These are phyloP conservation scores for Volvox carteri DNA, from an alignment of 163 green algal species.

Conservation along the genomic window DNA sequence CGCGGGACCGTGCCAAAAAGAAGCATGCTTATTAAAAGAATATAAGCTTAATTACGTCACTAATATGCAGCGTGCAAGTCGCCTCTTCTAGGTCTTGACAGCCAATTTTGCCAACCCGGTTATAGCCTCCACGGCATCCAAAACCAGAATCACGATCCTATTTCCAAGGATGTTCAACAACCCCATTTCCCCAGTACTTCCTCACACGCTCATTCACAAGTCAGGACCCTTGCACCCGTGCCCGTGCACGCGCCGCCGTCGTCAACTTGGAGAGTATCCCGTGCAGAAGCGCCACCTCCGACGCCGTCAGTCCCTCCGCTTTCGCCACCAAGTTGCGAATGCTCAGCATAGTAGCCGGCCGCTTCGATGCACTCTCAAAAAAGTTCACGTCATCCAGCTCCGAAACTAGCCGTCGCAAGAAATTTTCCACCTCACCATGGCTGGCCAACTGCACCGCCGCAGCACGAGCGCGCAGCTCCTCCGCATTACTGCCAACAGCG, in stretches of 20 bases:
- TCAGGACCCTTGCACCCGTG: too few species aligned
- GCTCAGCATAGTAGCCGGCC: constrained; percentile 17
- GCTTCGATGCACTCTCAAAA: constrained; percentile 22
- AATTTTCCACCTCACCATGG: constrained; percentile 12
- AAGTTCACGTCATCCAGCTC: constrained; percentile 23
- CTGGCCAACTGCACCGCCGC: constrained; percentile 22
- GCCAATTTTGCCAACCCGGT: too few species aligned
- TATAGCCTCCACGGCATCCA: too few species aligned
- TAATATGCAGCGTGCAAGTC: too few species aligned
- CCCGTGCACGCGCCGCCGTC: neutral
- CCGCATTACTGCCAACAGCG: neutral
- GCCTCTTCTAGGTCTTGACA: too few species aligned
- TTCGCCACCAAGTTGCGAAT: constrained; percentile 36
- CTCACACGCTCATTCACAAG: too few species aligned
- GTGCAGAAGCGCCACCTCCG: constrained; percentile 52
- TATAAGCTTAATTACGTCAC: too few species aligned
- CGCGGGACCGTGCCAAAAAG: too few species aligned
- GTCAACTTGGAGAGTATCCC: constrained; percentile 44
- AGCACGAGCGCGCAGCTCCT: constrained; percentile 3
- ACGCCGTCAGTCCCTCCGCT: constrained; percentile 21
- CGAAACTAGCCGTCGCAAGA: neutral
- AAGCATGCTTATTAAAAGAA: too few species aligned
- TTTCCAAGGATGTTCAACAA: too few species aligned
- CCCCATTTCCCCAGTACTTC: too few species aligned
- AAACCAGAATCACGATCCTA: too few species aligned